Evolutionary conservation across 2,329 filamentous ascomycete genomes (phyloP).

Genomic region (Remersonia thermophila): DNA sequence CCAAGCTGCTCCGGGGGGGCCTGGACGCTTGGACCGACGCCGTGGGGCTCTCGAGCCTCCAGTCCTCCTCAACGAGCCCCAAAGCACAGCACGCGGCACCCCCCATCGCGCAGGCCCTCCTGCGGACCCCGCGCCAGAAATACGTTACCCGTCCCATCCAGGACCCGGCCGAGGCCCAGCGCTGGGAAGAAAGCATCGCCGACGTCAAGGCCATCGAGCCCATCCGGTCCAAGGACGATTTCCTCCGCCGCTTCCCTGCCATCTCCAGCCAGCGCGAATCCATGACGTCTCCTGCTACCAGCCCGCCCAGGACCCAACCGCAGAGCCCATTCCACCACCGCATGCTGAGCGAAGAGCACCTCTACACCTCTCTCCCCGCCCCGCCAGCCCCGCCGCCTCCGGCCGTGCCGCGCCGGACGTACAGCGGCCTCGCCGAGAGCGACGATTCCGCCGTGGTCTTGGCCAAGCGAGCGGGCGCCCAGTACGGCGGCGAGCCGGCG

Average conservation of each 20-base stretch:
- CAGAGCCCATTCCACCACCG: slow-evolving; percentile 9
- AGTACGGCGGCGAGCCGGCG: slow-evolving; percentile 27
- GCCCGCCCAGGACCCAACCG: slow-evolving; percentile 6
- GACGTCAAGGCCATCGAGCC: slow-evolving; percentile 39
- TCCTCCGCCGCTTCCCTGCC: slow-evolving; percentile 69
- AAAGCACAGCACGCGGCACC: slow-evolving; percentile 8
- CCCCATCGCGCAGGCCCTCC: slow-evolving; percentile 18
- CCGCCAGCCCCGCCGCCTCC: slow-evolving; percentile 57
- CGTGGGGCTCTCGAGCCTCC: slow-evolving; percentile 56
- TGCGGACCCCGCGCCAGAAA: slow-evolving; percentile 27
- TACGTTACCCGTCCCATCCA: slow-evolving; percentile 56
- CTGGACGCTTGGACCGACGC: slow-evolving; percentile 76
- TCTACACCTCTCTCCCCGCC: slow-evolving; percentile 37
- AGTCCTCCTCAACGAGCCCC: slow-evolving; percentile 25
- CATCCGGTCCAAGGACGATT: slow-evolving; percentile 67
- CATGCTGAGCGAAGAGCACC: slow-evolving; percentile 18
- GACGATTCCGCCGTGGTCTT: slow-evolving; percentile 28
- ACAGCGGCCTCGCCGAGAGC: slow-evolving; percentile 54
- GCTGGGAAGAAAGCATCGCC: slow-evolving; percentile 66
- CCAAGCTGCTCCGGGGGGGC: slow-evolving; percentile 70
- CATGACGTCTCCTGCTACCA: slow-evolving; percentile 37
- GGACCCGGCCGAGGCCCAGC: slow-evolving; percentile 60
- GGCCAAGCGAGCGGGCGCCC: slow-evolving; percentile 21
- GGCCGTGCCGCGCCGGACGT: slow-evolving; percentile 57
- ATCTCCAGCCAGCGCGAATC: slow-evolving; percentile 49